Conservation (phyloP, 169 alveolate genomes). For the Besnoitia besnoiti region DNA sequence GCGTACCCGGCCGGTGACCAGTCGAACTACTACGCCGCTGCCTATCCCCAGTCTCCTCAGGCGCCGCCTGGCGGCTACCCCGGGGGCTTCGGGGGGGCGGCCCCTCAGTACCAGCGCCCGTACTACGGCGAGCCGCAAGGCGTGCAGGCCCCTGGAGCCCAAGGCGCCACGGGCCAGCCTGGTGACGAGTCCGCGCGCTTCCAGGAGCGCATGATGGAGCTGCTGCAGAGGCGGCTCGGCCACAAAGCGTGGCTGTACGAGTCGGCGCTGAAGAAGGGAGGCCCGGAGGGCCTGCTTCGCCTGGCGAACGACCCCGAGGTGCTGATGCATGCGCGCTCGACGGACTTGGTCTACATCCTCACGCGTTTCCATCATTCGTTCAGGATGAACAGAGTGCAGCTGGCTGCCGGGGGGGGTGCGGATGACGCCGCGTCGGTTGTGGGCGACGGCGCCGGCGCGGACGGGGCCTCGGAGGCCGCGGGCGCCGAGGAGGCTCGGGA, state of each 20-base stretch:
- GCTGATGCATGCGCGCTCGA: constrained; percentile 3
- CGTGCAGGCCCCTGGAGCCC: background rate
- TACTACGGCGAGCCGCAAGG: background rate
- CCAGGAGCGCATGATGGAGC: constrained; percentile 4
- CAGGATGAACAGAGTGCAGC: background rate
- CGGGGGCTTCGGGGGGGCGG: background rate
- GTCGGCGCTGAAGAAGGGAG: constrained; percentile 2
- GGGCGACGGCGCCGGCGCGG: background rate
- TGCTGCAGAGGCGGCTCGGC: background rate
- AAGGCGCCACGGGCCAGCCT: background rate
- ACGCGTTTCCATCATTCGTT: background rate
- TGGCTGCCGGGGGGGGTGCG: background rate
- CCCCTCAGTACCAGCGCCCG: background rate
- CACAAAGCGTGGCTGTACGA: constrained; percentile 4
- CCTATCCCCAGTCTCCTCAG: background rate
- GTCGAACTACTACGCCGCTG: background rate
- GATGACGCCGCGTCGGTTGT: too few relatives aligned
- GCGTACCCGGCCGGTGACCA: background rate
- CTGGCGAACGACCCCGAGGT: constrained; percentile 14
- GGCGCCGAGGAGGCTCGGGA: background rate
- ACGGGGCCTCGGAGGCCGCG: background rate
- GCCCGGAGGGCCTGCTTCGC: background rate
- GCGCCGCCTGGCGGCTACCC: background rate
- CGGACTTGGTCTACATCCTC: background rate
- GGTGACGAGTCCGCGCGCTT: background rate